Evolutionary conservation across 75 land plant species (phyloP), one percentile per base, ranked within the genome.

Genomic region (Ceratopteris richardii): DNA sequence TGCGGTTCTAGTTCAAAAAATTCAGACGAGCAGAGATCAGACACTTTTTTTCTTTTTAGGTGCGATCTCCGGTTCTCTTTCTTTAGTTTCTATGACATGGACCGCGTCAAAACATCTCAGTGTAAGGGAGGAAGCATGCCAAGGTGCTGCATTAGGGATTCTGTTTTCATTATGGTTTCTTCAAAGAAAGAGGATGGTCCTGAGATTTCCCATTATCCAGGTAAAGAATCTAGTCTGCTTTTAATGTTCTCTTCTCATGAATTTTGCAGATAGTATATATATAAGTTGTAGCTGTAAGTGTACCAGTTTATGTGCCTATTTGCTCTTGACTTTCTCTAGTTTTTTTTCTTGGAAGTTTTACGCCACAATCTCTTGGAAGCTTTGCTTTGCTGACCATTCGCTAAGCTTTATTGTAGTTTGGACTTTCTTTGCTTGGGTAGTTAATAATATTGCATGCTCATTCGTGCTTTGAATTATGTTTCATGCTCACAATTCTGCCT

Each of bases 161-260:
- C 20, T 80, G 12, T 93, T 80, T 62, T 83, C 72, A 0, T 29
- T 51, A 39, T 63, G 57, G 31, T 83, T 68, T 58, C 57, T 85
- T 44, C 78, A 46, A 18, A 57, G 39, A 21, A 69, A 60, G 39
- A 64, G 80, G 26, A 77, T 77, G 78, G 62, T 85, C 37, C 61
- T 93, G 65, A 19, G 26, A 30, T 93, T 85, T 29, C 96, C 98
- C 0, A 83, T 93, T 20, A 71, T 93, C 56, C 95, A 93, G 95
- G 96, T 87, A 29, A 2, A 16, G n/a, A n/a, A 3, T 3, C 37
- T 33, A 33, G 37, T 33, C 7, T 55, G 7, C 19, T 2, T 23
- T 48, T 4, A 20, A 12, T 23, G 4, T 48, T 56, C 5, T 56
- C 29, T 26, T 26, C 57, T n/a, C 57, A 5, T 56, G 31, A 10